Evolutionary conservation across 441 rosid genomes (phyloP).

Genomic region (Adansonia rubrostipa): DNA sequence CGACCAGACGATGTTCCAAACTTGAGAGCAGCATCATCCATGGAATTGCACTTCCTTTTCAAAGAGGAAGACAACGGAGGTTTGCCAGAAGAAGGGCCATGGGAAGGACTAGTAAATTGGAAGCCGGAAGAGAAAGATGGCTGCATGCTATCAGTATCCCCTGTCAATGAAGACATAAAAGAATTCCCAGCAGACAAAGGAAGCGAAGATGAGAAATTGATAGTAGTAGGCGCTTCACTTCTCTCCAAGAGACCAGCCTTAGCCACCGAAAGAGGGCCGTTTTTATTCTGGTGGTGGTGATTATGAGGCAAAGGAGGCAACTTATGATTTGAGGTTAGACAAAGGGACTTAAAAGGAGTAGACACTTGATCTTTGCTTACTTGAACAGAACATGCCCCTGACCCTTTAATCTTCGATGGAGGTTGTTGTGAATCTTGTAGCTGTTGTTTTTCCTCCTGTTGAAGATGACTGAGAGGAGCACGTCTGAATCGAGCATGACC

Average conservation of each 20-base stretch:
- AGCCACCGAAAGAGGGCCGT: constrained; percentile 26
- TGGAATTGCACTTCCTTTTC: constrained; percentile 61
- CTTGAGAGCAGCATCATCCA: constrained; percentile 46
- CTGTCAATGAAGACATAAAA: constrained; percentile 65
- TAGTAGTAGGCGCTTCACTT: constrained; percentile 46
- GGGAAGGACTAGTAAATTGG: constrained; percentile 52
- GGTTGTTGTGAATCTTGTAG: neutral
- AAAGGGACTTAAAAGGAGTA: constrained; percentile 62
- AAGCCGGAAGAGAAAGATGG: constrained; percentile 58
- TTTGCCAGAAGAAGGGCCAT: constrained; percentile 52
- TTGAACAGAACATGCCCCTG: constrained; percentile 31
- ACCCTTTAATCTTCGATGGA: constrained; percentile 25
- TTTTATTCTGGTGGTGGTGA: constrained; percentile 32
- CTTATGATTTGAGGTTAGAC: constrained; percentile 65
- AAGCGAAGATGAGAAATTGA: constrained; percentile 61
- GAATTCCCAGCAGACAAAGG: constrained; percentile 64
- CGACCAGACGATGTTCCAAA: constrained; percentile 52
- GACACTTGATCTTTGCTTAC: constrained; percentile 48
- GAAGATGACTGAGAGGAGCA: constrained; percentile 35
- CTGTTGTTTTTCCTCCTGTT: constrained; percentile 8
- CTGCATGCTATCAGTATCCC: constrained; percentile 59
- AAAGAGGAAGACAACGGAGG: constrained; percentile 57
- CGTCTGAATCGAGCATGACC: constrained; percentile 72
- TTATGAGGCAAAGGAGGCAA: constrained; percentile 74
- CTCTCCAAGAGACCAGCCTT: constrained; percentile 42